Conservation (phyloP, 257 asterid species). For the Thymus mandschuricus region DNA sequence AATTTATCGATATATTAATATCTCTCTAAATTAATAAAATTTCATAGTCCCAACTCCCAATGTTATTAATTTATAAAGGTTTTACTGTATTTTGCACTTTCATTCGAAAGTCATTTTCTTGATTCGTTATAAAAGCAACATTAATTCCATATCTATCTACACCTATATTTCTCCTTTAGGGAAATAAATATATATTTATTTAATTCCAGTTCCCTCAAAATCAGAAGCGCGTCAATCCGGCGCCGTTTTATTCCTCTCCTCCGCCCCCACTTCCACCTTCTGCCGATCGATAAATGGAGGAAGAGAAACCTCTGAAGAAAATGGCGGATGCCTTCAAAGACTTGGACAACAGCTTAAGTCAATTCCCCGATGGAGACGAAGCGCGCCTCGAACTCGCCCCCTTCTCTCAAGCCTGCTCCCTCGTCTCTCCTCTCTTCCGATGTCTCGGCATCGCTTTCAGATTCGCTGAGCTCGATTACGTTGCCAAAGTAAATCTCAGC, state of each 20-base stretch:
- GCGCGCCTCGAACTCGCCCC: slow-evolving; percentile 58
- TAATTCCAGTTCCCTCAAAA: neutral
- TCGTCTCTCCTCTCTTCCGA: slow-evolving; percentile 89
- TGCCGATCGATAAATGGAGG: slow-evolving; percentile 48
- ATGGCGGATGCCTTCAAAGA: slow-evolving; percentile 82
- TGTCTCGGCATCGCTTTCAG: slow-evolving; percentile 96
- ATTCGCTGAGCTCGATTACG: slow-evolving; percentile 91
- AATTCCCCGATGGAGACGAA: slow-evolving; percentile 48
- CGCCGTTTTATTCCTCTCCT: slow-evolving; percentile 31
- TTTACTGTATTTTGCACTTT: too few species aligned
- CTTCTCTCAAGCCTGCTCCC: slow-evolving; percentile 80
- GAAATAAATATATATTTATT: slow-evolving; percentile 5
- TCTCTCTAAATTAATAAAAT: too few species aligned
- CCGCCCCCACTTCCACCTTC: slow-evolving; percentile 12
- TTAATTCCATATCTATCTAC: neutral
- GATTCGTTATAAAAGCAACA: too few species aligned
- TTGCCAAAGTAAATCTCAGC: slow-evolving; percentile 59
- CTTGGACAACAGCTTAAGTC: slow-evolving; percentile 49
- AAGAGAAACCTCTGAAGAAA: slow-evolving; percentile 59
- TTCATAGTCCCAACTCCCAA: too few species aligned
- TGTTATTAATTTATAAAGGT: too few species aligned
- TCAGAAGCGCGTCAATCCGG: slow-evolving; percentile 31
- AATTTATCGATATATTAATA: too few species aligned
- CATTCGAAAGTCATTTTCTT: too few species aligned
- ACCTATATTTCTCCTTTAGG: neutral